Conservation (phyloP, 108 stramenopile species). For the Craspedostauros australis region DNA sequence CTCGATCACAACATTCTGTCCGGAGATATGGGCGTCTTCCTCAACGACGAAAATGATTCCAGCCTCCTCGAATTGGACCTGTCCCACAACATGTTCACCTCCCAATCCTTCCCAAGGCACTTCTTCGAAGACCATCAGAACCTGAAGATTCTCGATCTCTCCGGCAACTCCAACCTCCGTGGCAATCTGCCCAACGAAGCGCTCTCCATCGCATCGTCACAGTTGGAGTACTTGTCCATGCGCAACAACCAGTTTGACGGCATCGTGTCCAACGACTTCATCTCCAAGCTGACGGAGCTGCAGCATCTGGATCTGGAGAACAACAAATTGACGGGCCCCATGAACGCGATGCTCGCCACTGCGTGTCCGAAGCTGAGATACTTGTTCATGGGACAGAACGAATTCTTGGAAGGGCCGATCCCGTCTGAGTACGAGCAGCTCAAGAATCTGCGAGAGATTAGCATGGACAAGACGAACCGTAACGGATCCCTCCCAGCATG, state of each 20-base stretch:
- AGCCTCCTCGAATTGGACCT: slow-evolving; percentile 27
- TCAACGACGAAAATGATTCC: slow-evolving; percentile 11
- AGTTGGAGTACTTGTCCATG: slow-evolving; percentile 20
- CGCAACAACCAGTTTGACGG: slow-evolving; percentile 36
- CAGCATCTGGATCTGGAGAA: slow-evolving; percentile 19
- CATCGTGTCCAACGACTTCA: slow-evolving; percentile 19
- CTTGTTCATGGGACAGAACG: slow-evolving; percentile 24
- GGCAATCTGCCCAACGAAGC: not conserved
- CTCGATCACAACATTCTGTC: slow-evolving; percentile 22
- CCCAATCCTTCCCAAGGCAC: slow-evolving; percentile 5
- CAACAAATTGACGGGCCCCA: slow-evolving; percentile 15
- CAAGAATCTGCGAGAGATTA: slow-evolving; percentile 21
- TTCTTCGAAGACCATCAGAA: slow-evolving; percentile 9
- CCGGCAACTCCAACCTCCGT: slow-evolving; percentile 1
- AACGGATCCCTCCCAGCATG: slow-evolving; percentile 18
- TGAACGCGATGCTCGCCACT: not conserved
- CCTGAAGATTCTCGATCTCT: slow-evolving; percentile 13
- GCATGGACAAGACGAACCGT: slow-evolving; percentile 6
- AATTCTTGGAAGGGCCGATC: slow-evolving; percentile 1
- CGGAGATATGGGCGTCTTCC: slow-evolving; percentile 7
- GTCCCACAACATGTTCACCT: slow-evolving; percentile 17
- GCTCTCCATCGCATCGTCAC: not conserved
- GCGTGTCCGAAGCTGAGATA: slow-evolving; percentile 6
- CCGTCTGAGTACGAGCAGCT: slow-evolving; percentile 16
- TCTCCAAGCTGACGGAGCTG: slow-evolving; percentile 6